A percentile compares a stretch with the other conserved stretches of the same genome.
These are phyloP conservation scores for Huntiella savannae DNA, from an alignment of 2,329 filamentous ascomycete species.

Conservation along the genomic window DNA sequence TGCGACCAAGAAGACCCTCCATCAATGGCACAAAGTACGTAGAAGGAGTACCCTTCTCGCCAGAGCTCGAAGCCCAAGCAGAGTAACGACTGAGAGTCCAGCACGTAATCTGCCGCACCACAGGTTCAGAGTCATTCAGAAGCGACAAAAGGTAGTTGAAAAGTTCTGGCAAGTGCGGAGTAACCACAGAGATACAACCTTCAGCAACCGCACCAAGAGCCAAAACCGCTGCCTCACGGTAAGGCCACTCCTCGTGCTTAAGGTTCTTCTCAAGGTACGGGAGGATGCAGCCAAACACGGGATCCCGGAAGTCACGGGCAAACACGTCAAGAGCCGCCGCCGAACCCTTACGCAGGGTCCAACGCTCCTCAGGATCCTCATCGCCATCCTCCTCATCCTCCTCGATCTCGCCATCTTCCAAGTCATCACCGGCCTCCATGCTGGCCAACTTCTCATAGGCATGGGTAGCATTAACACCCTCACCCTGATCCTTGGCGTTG, in stretches of 20 bases:
- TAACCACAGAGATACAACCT: constrained; percentile 77
- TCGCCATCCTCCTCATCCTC: constrained; percentile 60
- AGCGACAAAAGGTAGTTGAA: constrained; percentile 79
- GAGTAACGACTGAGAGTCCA: constrained; percentile 95
- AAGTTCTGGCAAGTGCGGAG: constrained; percentile 75
- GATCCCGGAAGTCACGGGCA: constrained; percentile 69
- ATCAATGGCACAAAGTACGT: constrained; percentile 88
- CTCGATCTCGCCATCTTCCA: constrained; percentile 75
- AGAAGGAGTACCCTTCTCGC: constrained; percentile 45
- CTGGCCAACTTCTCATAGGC: constrained; percentile 33
- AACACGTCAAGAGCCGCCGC: constrained; percentile 90
- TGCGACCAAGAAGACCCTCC: constrained; percentile 83
- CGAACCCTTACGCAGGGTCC: constrained; percentile 94
- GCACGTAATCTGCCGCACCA: constrained; percentile 91
- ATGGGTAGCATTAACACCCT: constrained; percentile 15
- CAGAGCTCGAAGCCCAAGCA: constrained; percentile 66
- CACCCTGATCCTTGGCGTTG: constrained; percentile 30
- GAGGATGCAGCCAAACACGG: constrained; percentile 79
- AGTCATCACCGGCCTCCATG: constrained; percentile 44
- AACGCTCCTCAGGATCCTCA: constrained; percentile 70
- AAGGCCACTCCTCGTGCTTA: constrained; percentile 73
- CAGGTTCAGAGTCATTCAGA: constrained; percentile 66
- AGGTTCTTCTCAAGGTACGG: constrained; percentile 85
- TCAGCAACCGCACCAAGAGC: constrained; percentile 89
- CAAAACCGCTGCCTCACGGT: constrained; percentile 83